Percentiles rank a stretch among this genome's conserved stretches.
phyloP scores from a whole-genome alignment of 208 protist species.

The Zelonia costaricensis region DNA sequence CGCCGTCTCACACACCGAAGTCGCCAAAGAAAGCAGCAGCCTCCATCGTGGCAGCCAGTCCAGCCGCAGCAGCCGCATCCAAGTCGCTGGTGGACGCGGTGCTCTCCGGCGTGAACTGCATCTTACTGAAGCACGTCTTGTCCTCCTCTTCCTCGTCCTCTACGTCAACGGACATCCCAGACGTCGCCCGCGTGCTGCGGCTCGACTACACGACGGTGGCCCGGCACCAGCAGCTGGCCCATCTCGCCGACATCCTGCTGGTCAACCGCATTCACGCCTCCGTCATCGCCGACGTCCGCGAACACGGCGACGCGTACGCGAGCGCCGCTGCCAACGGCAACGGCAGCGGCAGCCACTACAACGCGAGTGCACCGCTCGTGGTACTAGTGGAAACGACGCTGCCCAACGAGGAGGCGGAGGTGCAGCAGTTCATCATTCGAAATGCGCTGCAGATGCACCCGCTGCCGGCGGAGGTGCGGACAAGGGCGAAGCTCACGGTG shows the following conservation, averaged over 20 bases:
- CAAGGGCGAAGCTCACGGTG: not conserved
- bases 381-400: constrained; percentile 31
- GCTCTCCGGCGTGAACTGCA: constrained; percentile 24
- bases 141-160: constrained; percentile 23
- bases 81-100: constrained; percentile 14
- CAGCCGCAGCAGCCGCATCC: not conserved
- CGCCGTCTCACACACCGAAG: no score
- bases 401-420: constrained; percentile 22
- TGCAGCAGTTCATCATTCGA: constrained; percentile 30
- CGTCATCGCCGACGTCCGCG: constrained; percentile 13
- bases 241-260: constrained; percentile 26
- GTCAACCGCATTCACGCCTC: constrained; percentile 37
- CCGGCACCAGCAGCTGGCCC: not conserved
- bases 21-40: no score
- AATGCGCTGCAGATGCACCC: constrained; percentile 32
- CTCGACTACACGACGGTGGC: constrained; percentile 23
- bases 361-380: constrained; percentile 10
- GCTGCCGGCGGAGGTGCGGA: constrained; percentile 10
- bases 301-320: not conserved
- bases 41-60: not conserved
- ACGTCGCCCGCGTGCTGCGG: constrained; percentile 23
- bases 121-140: constrained; percentile 19
- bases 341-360: not conserved
- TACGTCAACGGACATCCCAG: constrained; percentile 16
- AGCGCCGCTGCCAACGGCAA: not conserved